phyloP scores from a whole-genome alignment of 306 rosid genomes.

The Boehmeria nivea region DNA sequence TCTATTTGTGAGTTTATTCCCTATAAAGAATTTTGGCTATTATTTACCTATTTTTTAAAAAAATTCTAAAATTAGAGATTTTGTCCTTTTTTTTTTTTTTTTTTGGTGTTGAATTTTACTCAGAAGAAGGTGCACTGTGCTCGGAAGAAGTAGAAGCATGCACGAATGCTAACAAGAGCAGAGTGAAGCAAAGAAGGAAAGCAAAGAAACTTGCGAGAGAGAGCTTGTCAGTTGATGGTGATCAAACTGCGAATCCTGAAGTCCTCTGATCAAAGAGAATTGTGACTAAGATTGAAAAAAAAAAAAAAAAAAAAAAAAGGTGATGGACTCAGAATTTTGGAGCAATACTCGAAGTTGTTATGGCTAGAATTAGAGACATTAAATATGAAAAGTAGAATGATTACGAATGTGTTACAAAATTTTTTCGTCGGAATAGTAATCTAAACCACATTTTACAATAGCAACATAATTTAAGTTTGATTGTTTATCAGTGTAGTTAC shows the following conservation, averaged over 20 bases:
- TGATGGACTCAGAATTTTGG: too few relatives aligned
- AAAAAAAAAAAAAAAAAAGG: neutral
- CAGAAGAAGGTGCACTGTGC: neutral
- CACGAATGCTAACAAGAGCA: conserved; percentile 19
- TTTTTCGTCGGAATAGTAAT: too few relatives aligned
- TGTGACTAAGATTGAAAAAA: conserved; percentile 5
- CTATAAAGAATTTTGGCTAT: too few relatives aligned
- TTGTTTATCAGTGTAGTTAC: too few relatives aligned
- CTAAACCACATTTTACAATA: too few relatives aligned
- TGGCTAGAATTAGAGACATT: too few relatives aligned
- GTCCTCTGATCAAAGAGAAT: neutral
- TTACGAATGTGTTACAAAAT: too few relatives aligned
- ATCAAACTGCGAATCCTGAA: too few relatives aligned
- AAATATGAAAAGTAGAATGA: too few relatives aligned
- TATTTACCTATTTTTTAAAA: neutral
- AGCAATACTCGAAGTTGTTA: too few relatives aligned
- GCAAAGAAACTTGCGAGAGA: conserved; percentile 45
- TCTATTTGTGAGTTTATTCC: too few relatives aligned
- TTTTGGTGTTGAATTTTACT: neutral
- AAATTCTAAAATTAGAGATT: neutral
- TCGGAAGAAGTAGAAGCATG: conserved; percentile 25
- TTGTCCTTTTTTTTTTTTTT: neutral
- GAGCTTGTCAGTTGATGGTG: neutral
- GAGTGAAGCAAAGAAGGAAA: conserved; percentile 49
- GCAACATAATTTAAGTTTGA: too few relatives aligned